Evolutionary conservation across 2,329 filamentous ascomycete genomes (phyloP), one percentile per base, ranked within the genome.

Genomic region (Aureobasidium sp.): DNA sequence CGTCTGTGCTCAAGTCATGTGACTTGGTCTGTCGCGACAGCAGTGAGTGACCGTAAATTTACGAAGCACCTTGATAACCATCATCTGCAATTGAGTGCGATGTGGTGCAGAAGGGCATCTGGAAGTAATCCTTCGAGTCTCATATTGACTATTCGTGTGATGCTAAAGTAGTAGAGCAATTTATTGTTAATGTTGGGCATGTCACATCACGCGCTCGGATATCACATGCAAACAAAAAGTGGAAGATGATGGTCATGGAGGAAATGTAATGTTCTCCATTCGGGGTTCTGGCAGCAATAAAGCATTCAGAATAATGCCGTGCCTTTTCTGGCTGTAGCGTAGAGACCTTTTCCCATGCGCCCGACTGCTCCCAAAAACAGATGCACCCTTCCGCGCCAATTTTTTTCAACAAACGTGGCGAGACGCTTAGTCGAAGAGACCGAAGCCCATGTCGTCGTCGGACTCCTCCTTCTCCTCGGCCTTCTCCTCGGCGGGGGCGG

Each of bases 391-490:
- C 29, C 45, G 36, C 45, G 42, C 57, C 57, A 21, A 27, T 49
- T 49, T 54, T 53, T 42, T 62, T 45, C 57, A 29, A 42, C 37
- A 16, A 61, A 32, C 15, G 36, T 49, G 50, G 65, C 65, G 68
- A 69, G 57, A 64, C 70, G 69, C 70, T 70, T 81, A 81, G 79
- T 87, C 85, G 82, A 87, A 87, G 65, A 87, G 83, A 83, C 85
- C 85, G 76, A 83, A 84, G 79, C 90, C 82, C 90, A 93, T 87
- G 76, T 87, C 85, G 71, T 87, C 84, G 72, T 87, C 85, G 76
- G 86, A 91, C 85, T 87, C 85, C 79, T 87, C 84, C 85, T 94
- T 90, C 78, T 86, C 84, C 74, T 88, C 85, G 77, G 90, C 87
- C 80, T 88, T 86, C 70, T 76, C 76, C 63, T 73, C 75, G 29